Conservation (phyloP, 495 filamentous ascomycete species). For the Lineolata rhizophorae region DNA sequence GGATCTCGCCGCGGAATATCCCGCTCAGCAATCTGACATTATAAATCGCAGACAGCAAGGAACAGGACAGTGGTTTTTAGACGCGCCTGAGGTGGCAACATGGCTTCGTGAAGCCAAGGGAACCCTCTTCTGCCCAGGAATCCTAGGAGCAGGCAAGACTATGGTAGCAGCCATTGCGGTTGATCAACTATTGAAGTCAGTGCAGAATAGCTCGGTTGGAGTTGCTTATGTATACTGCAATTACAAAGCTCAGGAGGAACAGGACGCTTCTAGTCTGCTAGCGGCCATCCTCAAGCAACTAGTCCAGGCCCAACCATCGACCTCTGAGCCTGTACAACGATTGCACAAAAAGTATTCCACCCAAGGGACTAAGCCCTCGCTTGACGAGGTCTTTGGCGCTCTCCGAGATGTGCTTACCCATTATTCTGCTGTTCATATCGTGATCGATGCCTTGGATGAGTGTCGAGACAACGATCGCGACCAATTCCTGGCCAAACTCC, state of each 20-base stretch:
- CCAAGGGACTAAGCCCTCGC: conserved; percentile 8
- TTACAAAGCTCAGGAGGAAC: conserved; percentile 16
- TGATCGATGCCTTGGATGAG: conserved; percentile 30
- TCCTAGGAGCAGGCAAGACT: conserved; percentile 16
- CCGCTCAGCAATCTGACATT: conserved; percentile 15
- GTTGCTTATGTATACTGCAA: conserved; percentile 24
- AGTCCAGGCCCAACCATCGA: conserved; percentile 7
- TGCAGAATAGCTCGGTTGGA: conserved; percentile 7
- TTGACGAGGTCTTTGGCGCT: conserved; percentile 10
- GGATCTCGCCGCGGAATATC: conserved; percentile 6
- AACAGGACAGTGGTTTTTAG: conserved; percentile 21
- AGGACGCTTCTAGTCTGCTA: conserved; percentile 15
- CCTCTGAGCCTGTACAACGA: conserved; percentile 11
- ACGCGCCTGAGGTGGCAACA: conserved; percentile 15
- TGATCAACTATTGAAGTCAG: conserved; percentile 9
- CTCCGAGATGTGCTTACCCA: conserved; percentile 8
- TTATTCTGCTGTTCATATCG: conserved; percentile 17
- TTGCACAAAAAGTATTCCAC: conserved; percentile 5
- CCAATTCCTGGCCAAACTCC: conserved; percentile 10
- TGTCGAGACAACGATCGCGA: conserved; percentile 7
- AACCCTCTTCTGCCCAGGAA: conserved; percentile 18
- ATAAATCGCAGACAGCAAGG: conserved; percentile 15
- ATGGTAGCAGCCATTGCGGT: conserved; percentile 14
- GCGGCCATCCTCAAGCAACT: conserved; percentile 21
- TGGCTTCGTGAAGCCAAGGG: conserved; percentile 14